Evolutionary conservation across 768 basidiomycete species (phyloP).

Genomic region (Saitozyma podzolica): DNA sequence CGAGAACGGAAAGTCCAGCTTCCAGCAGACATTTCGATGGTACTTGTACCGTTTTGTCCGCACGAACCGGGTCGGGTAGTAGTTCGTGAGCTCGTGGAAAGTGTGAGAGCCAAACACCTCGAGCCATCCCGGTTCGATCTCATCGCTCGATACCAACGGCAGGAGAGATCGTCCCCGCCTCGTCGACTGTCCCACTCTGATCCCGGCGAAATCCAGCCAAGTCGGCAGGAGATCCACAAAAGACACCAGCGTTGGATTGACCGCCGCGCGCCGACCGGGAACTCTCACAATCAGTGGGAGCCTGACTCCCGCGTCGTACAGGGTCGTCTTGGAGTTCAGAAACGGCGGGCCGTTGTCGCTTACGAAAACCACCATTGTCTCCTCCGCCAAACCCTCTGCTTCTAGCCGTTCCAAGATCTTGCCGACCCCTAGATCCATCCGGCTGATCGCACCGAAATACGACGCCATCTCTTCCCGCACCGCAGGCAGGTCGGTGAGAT

Average conservation of each 20-base stretch:
- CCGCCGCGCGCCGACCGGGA: conserved; percentile 4
- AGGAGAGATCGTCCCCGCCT: conserved; percentile 17
- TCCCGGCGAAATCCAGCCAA: conserved; percentile 16
- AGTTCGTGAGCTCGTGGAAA: conserved; percentile 23
- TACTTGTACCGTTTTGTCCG: conserved; percentile 20
- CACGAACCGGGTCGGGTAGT: conserved; percentile 20
- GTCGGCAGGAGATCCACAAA: conserved; percentile 26
- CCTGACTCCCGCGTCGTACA: conserved; percentile 25
- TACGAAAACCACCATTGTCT: conserved; percentile 20
- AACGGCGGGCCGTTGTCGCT: conserved; percentile 29
- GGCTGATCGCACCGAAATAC: conserved; percentile 23
- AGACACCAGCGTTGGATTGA: conserved; percentile 24
- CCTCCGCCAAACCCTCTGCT: conserved; percentile 8
- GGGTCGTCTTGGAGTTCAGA: conserved; percentile 29
- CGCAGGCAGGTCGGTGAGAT: conserved; percentile 18
- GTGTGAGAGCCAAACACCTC: conserved; percentile 31
- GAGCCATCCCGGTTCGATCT: conserved; percentile 4
- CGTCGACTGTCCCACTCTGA: neutral
- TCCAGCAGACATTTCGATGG: conserved; percentile 28
- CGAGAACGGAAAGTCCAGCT: conserved; percentile 25
- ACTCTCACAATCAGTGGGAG: conserved; percentile 21
- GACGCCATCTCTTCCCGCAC: conserved; percentile 15
- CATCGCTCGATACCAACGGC: conserved; percentile 10
- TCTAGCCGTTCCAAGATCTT: conserved; percentile 14
- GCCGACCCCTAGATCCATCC: conserved; percentile 26